A percentile compares a stretch with the other conserved stretches of the same genome.
Evolutionary conservation across 2,329 filamentous ascomycete species (phyloP).

Genomic region (Microsporum audouinii): DNA sequence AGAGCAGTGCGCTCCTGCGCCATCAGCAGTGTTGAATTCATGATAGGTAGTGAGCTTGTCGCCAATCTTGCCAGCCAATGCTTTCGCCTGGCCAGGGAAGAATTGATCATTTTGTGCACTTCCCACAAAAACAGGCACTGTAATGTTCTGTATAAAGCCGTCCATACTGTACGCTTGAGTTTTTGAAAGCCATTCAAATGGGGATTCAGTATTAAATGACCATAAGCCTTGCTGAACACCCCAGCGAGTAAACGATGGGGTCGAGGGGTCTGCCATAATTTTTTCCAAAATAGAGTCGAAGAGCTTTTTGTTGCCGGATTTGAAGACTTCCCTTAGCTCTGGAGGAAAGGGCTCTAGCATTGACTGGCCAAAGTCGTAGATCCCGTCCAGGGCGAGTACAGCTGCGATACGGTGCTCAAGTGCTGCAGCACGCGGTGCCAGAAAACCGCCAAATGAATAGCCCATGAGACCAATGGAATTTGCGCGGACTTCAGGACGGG

Average conservation of each 20-base stretch:
- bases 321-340: not conserved
- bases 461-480: conserved; percentile 30
- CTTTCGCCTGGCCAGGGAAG: conserved; percentile 14
- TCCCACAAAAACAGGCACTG: conserved; percentile 18
- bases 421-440: conserved; percentile 33
- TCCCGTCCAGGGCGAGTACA: conserved; percentile 31
- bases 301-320: not conserved
- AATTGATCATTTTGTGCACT: conserved; percentile 17
- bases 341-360: conserved; percentile 10
- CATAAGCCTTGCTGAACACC: conserved; percentile 27
- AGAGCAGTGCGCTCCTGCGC: conserved; percentile 19
- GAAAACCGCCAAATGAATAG: conserved; percentile 33
- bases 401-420: conserved; percentile 36
- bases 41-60: conserved; percentile 14
- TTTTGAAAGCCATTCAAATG: conserved; percentile 20
- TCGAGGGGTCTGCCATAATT: conserved; percentile 6
- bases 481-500: conserved; percentile 21
- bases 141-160: conserved; percentile 15
- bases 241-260: conserved; percentile 20
- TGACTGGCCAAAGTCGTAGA: conserved; percentile 23
- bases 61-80: conserved; percentile 15
- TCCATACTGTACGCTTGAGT: conserved; percentile 14
- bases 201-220: conserved; percentile 23
- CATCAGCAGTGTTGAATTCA: conserved; percentile 12
- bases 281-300: conserved; percentile 10